Evolutionary conservation across 1,139 yeast genomes (phyloP), one percentile per base, ranked within the genome.

Genomic region (Sugiyamaella pinicola): DNA sequence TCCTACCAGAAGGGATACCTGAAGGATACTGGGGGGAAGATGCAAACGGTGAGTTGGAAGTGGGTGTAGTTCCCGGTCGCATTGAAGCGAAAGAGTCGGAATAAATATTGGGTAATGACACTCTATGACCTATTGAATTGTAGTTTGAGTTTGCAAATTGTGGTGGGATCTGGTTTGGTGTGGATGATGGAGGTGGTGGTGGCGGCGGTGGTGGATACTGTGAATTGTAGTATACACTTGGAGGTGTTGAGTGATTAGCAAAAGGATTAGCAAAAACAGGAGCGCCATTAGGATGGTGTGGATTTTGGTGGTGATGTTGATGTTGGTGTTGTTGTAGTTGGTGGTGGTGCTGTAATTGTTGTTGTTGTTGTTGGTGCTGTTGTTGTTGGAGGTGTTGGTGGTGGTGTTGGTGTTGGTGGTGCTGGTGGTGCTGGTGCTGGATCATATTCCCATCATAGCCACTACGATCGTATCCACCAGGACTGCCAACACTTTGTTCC

Each of bases 81-180:
- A 21, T 28, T 15, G 52, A 46, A 44, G 43, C 39, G 26, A 45
- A 52, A 35, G 51, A 54, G 21, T 53, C 60, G 12, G 65, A 56
- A 47, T 64, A 60, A 43, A 64, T 64, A 49, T 64, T 64, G 9
- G 68, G 68, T 34, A 64, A 52, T 13, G 68, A 64, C 35, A 64
- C 64, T 15, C 68, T 57, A 34, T 64, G 68, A 8, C 62, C 64
- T 4, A 58, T 52, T 6, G 56, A 41, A 13, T 35, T 44, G 43
- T 52, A 37, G 13, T 56, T 37, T 47, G 54, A 19, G 28, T 29
- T 29, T 6, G 37, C 46, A 18, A 42, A 42, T 19, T 28, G 46
- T 4, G 24, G 37, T 34, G 55, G 54, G 22, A 48, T 24, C 35
- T 31, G 47, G n/a, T 34, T 42, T 4, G 51, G 44, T 8, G 21